Base-by-base conservation (phyloP, 2,329 filamentous ascomycete species). In the Bimuria novae-zelandiae region DNA sequence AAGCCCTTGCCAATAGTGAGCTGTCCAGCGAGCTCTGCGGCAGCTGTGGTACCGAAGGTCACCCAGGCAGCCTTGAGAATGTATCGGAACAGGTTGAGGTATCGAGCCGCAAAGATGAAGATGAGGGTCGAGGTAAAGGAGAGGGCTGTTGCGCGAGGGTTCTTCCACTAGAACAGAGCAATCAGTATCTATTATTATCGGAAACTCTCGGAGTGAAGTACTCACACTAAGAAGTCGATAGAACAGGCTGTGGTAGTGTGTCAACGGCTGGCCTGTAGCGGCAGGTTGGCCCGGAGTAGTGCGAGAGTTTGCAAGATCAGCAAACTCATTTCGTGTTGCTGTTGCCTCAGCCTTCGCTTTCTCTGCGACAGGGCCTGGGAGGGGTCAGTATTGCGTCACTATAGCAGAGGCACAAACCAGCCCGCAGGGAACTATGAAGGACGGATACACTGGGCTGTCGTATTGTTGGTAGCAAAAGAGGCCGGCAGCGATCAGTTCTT, bases 161-260 rank as follows among this genome's bases (percentile, higher is more conserved):
- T 84, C 73, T 86, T 83, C 84, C 84, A 87, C 80, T 82, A 55
- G 23, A 54, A 36, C 44, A 22, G 16, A 22, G 16, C 3, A 49
- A 46, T 62, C 50, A 63, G 64, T 58, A 30, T 10, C 16, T 27
- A 35, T 22, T 12, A 36, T 17, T 51, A 25, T 27, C 40, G 49
- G 7, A 33, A 7, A 12, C 12, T 29, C 16, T 21, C 16, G 8
- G 21, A 33, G n/a, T 45, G 5, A 16, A 14, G 36, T 74, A 59
- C 80, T 71, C 66, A 82, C 80, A 76, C 83, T 86, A 64, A 88
- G 70, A 42, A 87, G 78, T 62, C 82, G 84, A 74, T 87, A 87
- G 75, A 88, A 82, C 75, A 86, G 77, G 62, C 84, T 86, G 73
- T 87, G 85, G 74, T 87, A 87, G 73, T 85, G 83, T 50, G 84